Evolutionary conservation across 2,329 filamentous ascomycete species (phyloP), one percentile per base, ranked within the genome.

Genomic region (Curvularia sp.): DNA sequence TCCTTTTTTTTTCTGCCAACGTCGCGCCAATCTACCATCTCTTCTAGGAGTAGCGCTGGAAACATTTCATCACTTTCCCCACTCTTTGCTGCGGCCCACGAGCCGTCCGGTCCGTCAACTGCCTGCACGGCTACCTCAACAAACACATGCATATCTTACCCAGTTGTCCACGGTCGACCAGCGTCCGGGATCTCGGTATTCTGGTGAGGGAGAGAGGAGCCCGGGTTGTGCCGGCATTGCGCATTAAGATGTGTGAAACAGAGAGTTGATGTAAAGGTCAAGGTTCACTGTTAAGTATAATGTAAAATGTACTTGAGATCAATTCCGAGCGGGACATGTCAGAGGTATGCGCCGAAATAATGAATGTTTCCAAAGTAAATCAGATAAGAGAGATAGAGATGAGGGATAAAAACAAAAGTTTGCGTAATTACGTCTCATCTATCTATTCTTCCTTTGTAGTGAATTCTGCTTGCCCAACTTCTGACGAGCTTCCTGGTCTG

Each of bases 401-500:
- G n/a, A n/a, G n/a, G n/a, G n/a, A n/a, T 30, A 32, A 23, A 9
- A 30, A 27, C 3, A 50, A 50, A n/a, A 27, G 5, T 38, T 5
- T 21, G 7, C 7, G 36, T 45, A 8, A 23, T 3, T 43, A 30
- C 27, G 28, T 19, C 19, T 7, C 12, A 34, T 15, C 18, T 49
- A 28, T 30, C 42, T 60, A 68, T 3, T 58, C 61, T 3, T 64
- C 58, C 49, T 70, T 70, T 1, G 55, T 59, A 3, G 57, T 53
- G 10, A 64, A 46, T 36, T 69, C 58, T 3, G 62, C 25, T 7
- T 57, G 30, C 0, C 55, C 54, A 21, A 65, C 34, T 23, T 58
- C 62, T 30, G 59, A 49, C 5, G 61, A 64, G 42, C 65, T 63
- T 19, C 57, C 59, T 6, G 61, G 62, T 55, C 65, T 69, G 7